A percentile compares a stretch with the other conserved stretches of the same genome.
These are phyloP conservation scores for Pyrenophora tritici-repentis DNA, from an alignment of 2,329 filamentous ascomycete genomes.

Conservation along the genomic window DNA sequence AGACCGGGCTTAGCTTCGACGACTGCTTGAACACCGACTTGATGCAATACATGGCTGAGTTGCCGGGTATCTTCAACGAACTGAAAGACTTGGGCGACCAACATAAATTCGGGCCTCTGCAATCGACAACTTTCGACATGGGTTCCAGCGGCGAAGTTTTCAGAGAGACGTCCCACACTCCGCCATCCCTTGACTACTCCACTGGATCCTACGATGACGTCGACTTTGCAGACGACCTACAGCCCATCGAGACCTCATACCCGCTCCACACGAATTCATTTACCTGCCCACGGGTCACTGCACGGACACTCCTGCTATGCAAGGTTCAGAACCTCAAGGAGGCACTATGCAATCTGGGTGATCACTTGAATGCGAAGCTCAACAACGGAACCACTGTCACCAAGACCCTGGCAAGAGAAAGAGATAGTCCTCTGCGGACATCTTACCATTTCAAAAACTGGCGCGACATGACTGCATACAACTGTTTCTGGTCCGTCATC, in stretches of 20 bases:
- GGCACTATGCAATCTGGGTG: conserved; percentile 25
- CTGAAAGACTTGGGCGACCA: conserved; percentile 26
- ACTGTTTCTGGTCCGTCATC: conserved; percentile 39
- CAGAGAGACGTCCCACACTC: conserved; percentile 19
- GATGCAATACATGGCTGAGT: conserved; percentile 33
- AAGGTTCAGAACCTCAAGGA: conserved; percentile 33
- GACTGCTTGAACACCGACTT: conserved; percentile 37
- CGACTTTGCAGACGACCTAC: conserved; percentile 19
- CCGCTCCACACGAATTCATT: background rate
- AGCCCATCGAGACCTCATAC: conserved; percentile 11
- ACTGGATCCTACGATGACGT: conserved; percentile 19
- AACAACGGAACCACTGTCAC: conserved; percentile 26
- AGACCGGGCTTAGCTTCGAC: conserved; percentile 30
- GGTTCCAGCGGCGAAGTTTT: conserved; percentile 1
- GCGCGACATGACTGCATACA: conserved; percentile 40
- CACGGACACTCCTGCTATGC: conserved; percentile 23
- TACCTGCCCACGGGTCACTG: conserved; percentile 6
- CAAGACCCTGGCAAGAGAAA: conserved; percentile 26
- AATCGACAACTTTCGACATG: conserved; percentile 6
- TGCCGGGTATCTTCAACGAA: conserved; percentile 35
- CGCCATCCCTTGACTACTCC: conserved; percentile 28
- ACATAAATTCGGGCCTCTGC: conserved; percentile 1
- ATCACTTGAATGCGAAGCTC: conserved; percentile 29
- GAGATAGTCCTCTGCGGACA: conserved; percentile 25
- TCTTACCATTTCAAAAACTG: conserved; percentile 38